Base-by-base conservation (phyloP, 805 yeast genomes). In the Kodamaea leandrae region DNA sequence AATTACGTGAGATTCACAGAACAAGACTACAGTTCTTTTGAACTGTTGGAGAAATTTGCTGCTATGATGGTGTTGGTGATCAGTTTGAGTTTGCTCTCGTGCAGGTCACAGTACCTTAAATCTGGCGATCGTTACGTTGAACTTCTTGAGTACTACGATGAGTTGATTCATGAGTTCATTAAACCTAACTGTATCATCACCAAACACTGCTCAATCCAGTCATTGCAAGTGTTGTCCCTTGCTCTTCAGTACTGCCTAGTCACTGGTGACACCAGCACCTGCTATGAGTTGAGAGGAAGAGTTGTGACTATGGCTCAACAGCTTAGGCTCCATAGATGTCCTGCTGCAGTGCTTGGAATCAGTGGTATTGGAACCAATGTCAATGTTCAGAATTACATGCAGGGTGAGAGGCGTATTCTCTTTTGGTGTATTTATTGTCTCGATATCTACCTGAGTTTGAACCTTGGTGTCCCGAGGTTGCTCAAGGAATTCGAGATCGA, bases 291-390 rank as follows among this genome's bases (percentile, higher is more conserved):
- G 30, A 72, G 96, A 44, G 90, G 91, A 32, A 71, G 80, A 50
- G 81, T 83, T 6, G 78, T 83, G 9, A 81, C 88, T 19, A 84
- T 86, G 90, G 82, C 90, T 4, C 95, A 86, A 52, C 93, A 88
- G 51, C 65, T 89, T 39, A 76, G 96, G 51, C 67, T 89, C 33
- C 95, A 88, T 57, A 72, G 95, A 50, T 84, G 95, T 60, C 96
- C 95, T 7, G 80, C 90, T 4, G 91, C 91, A 0, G 89, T 86
- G 3, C 64, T 83, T 37, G 91, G 91, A 1, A 72, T 83, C 2
- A 76, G 77, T 24, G 42, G 33, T 10, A 39, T 26, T 27, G 43
- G 47, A 12, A 18, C 35, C 15, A 57, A 52, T 21, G 58, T 58
- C 12, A 52, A 62, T 21, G 77, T 84, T 33, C 75, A 81, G 17